Percentiles rank a stretch among this genome's conserved stretches.
These are phyloP conservation scores for Colletotrichum falcatum DNA, from an alignment of 2,329 filamentous ascomycete species.

Conservation along the genomic window DNA sequence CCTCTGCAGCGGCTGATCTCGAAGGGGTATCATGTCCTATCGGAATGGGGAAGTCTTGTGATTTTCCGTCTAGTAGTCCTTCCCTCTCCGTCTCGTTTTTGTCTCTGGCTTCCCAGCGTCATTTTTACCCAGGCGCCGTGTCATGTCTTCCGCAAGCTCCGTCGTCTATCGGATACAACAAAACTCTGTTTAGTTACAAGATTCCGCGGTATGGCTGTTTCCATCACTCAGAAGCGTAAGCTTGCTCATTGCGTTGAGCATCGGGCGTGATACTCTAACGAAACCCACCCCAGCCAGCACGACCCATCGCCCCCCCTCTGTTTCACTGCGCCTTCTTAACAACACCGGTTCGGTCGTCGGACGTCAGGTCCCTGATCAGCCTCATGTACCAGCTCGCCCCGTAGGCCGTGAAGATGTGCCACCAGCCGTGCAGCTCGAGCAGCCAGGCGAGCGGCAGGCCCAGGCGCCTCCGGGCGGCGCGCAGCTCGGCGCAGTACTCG, in stretches of 20 bases:
- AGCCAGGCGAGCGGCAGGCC: conserved; percentile 68
- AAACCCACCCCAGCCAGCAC: too few relatives aligned
- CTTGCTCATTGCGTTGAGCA: too few relatives aligned
- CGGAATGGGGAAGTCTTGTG: background rate
- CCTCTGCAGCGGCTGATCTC: background rate
- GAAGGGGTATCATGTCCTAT: background rate
- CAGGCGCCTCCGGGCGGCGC: conserved; percentile 55
- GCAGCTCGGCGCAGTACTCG: conserved; percentile 62
- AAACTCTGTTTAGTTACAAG: background rate
- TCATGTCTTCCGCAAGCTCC: background rate
- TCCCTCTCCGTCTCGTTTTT: background rate
- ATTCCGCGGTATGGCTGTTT: too few relatives aligned
- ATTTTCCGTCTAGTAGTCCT: background rate
- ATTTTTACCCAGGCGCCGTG: too few relatives aligned
- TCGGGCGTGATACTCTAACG: too few relatives aligned
- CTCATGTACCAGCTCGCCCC: conserved; percentile 59
- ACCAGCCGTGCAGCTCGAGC: conserved; percentile 73
- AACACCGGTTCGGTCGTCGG: background rate
- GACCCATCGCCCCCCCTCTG: too few relatives aligned
- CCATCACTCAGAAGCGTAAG: too few relatives aligned
- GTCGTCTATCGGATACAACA: background rate
- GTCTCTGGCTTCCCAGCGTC: too few relatives aligned
- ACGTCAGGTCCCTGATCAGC: conserved; percentile 43
- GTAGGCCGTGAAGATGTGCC: conserved; percentile 71
- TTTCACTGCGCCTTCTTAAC: conserved; percentile 27